Evolutionary conservation across 2,329 filamentous ascomycete genomes (phyloP).

Genomic region (Hypoxylon sp.): DNA sequence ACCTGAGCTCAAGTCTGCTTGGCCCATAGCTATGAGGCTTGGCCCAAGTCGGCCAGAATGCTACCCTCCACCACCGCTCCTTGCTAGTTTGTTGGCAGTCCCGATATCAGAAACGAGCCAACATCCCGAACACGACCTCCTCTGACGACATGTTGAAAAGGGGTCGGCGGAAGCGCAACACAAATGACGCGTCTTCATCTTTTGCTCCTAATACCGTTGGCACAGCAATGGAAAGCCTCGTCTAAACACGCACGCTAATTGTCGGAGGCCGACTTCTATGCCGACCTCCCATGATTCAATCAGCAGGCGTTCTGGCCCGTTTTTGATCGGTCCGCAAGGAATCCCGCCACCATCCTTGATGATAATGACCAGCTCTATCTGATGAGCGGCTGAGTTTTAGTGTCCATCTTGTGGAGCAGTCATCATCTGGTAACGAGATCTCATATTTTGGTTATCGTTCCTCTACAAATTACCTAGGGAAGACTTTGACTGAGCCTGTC

Average conservation of each 20-base stretch:
- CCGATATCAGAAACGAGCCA: conserved; percentile 47
- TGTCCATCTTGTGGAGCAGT: conserved; percentile 30
- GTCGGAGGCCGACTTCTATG: conserved; percentile 1
- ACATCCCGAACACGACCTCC: conserved; percentile 45
- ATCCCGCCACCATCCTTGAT: conserved; percentile 45
- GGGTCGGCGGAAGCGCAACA: conserved; percentile 27
- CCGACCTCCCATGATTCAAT: conserved; percentile 6
- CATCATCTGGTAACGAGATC: conserved; percentile 27
- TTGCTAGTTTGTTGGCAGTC: conserved; percentile 43
- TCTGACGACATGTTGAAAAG: conserved; percentile 43
- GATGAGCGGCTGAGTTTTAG: conserved; percentile 28
- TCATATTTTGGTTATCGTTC: conserved; percentile 28
- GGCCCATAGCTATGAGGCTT: conserved; percentile 38
- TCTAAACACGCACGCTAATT: conserved; percentile 13
- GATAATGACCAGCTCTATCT: conserved; percentile 25
- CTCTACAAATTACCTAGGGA: conserved; percentile 8
- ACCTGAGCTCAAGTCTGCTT: conserved; percentile 46
- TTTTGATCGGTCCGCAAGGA: conserved; percentile 23
- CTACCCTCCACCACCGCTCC: conserved; percentile 40
- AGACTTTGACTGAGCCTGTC: background rate
- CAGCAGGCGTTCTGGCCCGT: conserved; percentile 13
- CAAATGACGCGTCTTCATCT: conserved; percentile 37
- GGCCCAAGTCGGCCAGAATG: conserved; percentile 42
- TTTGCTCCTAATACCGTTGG: conserved; percentile 17
- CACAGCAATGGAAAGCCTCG: conserved; percentile 25